Evolutionary conservation across 1,284 basidiomycete genomes (phyloP).

Genomic region (Veloboletus limbatus): DNA sequence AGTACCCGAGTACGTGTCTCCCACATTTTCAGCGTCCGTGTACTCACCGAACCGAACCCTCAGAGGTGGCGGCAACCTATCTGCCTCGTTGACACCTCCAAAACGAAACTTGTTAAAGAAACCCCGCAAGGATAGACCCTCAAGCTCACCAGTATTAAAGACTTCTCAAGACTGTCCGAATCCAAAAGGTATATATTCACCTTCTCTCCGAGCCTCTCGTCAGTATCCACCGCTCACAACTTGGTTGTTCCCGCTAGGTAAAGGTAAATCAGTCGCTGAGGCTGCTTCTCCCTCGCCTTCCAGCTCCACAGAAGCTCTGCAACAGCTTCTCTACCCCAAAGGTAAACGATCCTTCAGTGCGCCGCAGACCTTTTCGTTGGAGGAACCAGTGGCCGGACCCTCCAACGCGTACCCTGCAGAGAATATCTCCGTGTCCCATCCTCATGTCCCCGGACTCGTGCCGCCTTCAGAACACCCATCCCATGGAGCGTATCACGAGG

Average conservation of each 20-base stretch:
- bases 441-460: not conserved
- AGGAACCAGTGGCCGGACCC: slow-evolving; percentile 9
- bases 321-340: slow-evolving; percentile 17
- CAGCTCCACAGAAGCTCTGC: slow-evolving; percentile 15
- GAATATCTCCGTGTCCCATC: not conserved
- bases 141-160: not conserved
- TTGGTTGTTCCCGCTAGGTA: too few relatives aligned
- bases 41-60: not conserved
- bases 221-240: slow-evolving; percentile 1
- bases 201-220: not conserved
- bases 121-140: not conserved
- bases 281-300: not conserved
- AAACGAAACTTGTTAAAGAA: not conserved
- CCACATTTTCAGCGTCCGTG: not conserved
- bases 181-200: slow-evolving; percentile 13
- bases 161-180: not conserved
- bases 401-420: not conserved
- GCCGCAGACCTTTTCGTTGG: too few relatives aligned
- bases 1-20: slow-evolving; percentile 11
- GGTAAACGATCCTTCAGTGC: slow-evolving; percentile 4
- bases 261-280: slow-evolving; percentile 3
- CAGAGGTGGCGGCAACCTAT: slow-evolving; percentile 9
- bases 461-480: not conserved
- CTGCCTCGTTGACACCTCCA: not conserved
- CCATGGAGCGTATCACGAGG: not conserved